These are phyloP conservation scores for Parachaetomium inaequale DNA, from an alignment of 495 filamentous ascomycete species.

Conservation along the genomic window DNA sequence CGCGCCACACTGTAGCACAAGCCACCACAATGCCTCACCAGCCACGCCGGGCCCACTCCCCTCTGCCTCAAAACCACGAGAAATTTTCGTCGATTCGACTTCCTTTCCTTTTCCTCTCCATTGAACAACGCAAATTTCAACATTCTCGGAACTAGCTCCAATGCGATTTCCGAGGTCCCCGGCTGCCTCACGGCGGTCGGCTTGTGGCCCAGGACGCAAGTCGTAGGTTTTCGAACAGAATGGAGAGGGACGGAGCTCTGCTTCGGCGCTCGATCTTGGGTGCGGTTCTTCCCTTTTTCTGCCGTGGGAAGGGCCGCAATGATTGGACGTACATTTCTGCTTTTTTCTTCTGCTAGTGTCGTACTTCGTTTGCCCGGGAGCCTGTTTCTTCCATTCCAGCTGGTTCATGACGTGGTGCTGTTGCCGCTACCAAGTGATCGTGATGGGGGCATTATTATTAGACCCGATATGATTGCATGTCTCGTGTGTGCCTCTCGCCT, in stretches of 20 bases:
- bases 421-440: too few species aligned
- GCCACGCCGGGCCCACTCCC: conserved; percentile 1
- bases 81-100: conserved; percentile 25
- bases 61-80: conserved; percentile 11
- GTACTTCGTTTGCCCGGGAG: too few species aligned
- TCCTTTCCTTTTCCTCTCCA: conserved; percentile 35
- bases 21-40: neutral
- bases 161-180: conserved; percentile 42
- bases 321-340: conserved; percentile 50
- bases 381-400: too few species aligned
- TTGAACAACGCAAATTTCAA: conserved; percentile 54
- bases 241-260: conserved; percentile 42
- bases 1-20: neutral
- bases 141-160: conserved; percentile 48
- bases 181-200: conserved; percentile 14
- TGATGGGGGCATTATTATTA: too few species aligned
- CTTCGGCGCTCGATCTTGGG: conserved; percentile 53
- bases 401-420: too few species aligned
- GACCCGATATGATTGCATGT: too few species aligned
- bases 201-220: conserved; percentile 43
- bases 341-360: neutral
- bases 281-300: conserved; percentile 49
- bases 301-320: conserved; percentile 52
- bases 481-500: too few species aligned
- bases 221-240: conserved; percentile 47